These are phyloP conservation scores for Cutaneotrichosporon sp. DNA, from an alignment of 1,284 basidiomycete species.

Conservation along the genomic window DNA sequence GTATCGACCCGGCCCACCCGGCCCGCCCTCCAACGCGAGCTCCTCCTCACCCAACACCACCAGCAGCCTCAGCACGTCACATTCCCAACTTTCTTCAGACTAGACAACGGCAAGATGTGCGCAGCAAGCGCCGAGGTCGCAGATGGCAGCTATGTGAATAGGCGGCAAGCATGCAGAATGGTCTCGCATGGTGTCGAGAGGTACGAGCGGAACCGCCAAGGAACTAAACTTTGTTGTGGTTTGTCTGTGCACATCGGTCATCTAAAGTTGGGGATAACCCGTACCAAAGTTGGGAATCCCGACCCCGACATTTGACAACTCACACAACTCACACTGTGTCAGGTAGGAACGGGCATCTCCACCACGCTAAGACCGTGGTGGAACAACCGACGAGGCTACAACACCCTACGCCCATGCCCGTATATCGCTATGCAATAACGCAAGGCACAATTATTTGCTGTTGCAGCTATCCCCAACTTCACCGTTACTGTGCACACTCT, in stretches of 20 bases:
- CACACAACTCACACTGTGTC: no score
- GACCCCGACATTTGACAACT: no score
- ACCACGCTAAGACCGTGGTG: no score
- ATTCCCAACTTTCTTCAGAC: constrained; percentile 2
- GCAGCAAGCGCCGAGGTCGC: not conserved
- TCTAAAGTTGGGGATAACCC: not conserved
- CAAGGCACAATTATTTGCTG: no score
- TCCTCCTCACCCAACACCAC: not conserved
- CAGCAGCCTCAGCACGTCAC: not conserved
- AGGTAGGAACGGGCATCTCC: no score
- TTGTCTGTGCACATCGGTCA: not conserved
- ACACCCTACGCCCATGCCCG: no score
- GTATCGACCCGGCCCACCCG: not conserved
- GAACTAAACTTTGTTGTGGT: no score
- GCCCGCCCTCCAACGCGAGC: not conserved
- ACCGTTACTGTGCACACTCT: no score
- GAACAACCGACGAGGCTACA: no score
- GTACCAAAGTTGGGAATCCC: not conserved
- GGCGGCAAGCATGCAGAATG: not conserved
- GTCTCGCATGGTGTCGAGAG: not conserved
- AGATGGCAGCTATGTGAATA: not conserved
- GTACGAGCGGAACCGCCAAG: not conserved
- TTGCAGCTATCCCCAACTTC: no score
- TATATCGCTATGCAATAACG: no score
- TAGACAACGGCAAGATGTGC: no score